phyloP scores from a whole-genome alignment of 2,329 filamentous ascomycete genomes.

The Drechslerella dactyloides region DNA sequence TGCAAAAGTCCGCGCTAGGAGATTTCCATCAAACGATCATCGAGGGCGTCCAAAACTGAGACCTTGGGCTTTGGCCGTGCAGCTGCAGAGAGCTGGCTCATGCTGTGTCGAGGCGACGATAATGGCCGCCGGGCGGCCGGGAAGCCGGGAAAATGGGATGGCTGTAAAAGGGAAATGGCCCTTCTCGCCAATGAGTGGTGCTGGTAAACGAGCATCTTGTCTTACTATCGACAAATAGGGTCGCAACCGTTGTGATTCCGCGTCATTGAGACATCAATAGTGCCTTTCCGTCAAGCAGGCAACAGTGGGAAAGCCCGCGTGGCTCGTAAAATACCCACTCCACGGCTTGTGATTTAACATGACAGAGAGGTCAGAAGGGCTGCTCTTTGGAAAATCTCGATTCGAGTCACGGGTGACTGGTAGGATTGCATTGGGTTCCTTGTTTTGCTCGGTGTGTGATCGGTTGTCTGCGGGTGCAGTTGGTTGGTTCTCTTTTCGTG shows the following conservation, averaged over 20 bases:
- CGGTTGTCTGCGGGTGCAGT: slow-evolving; percentile 43
- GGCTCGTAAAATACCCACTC: slow-evolving; percentile 17
- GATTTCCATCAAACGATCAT: slow-evolving; percentile 7
- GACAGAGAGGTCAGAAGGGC: slow-evolving; percentile 12
- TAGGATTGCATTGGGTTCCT: slow-evolving; percentile 18
- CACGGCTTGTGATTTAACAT: slow-evolving; percentile 43
- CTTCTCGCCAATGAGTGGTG: slow-evolving; percentile 11
- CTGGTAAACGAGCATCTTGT: slow-evolving; percentile 28
- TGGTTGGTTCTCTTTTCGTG: slow-evolving; percentile 21
- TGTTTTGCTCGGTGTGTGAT: slow-evolving; percentile 45
- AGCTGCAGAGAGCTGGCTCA: slow-evolving; percentile 27
- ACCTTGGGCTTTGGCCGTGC: background rate
- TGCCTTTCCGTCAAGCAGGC: slow-evolving; percentile 14
- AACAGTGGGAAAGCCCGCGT: background rate
- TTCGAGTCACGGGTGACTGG: slow-evolving; percentile 37
- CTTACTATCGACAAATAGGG: slow-evolving; percentile 50
- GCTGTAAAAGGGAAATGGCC: slow-evolving; percentile 18
- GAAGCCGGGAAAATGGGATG: slow-evolving; percentile 23
- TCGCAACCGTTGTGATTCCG: slow-evolving; percentile 48
- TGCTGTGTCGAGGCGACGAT: background rate
- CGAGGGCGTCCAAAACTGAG: background rate
- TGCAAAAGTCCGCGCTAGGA: slow-evolving; percentile 17
- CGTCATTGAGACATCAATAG: slow-evolving; percentile 22
- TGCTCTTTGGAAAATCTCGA: slow-evolving; percentile 37
- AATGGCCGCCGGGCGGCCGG: background rate